These are phyloP conservation scores for Blastobotrys arbuscula DNA, from an alignment of 1,139 yeast species.

Conservation along the genomic window DNA sequence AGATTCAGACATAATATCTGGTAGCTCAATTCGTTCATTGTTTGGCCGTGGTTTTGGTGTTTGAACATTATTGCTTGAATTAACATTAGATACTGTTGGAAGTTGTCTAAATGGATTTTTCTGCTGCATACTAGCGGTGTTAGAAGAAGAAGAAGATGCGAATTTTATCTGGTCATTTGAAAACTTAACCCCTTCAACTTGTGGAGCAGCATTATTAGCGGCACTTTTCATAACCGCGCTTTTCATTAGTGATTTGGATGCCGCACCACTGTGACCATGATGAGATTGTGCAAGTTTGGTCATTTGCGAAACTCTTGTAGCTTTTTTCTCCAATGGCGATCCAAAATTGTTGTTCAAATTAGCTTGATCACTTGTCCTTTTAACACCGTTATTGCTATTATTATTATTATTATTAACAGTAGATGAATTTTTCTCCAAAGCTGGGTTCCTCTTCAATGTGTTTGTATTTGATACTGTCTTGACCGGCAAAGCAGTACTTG, in stretches of 20 bases:
- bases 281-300: slow-evolving; percentile 2
- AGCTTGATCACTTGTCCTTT: slow-evolving; percentile 18
- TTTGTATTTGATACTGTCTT: slow-evolving; percentile 6
- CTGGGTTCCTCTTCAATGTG: neutral
- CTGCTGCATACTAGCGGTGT: neutral
- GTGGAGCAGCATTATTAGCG: slow-evolving; percentile 24
- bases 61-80: slow-evolving; percentile 2
- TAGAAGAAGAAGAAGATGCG: slow-evolving; percentile 15
- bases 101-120: slow-evolving; percentile 17
- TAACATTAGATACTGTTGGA: slow-evolving; percentile 18
- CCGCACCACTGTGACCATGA: neutral
- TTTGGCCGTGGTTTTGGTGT: neutral
- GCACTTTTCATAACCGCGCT: slow-evolving; percentile 35
- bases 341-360: slow-evolving; percentile 1
- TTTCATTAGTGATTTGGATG: slow-evolving; percentile 29
- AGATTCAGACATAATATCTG: slow-evolving; percentile 48
- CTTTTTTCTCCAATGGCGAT: slow-evolving; percentile 11
- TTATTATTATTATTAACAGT: neutral
- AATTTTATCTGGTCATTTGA: slow-evolving; percentile 34
- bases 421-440: neutral
- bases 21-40: slow-evolving; percentile 29
- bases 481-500: slow-evolving; percentile 11
- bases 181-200: slow-evolving; percentile 35
- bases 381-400: neutral
- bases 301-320: slow-evolving; percentile 13